phyloP scores from a whole-genome alignment of 106 monocot species.

The Cymbidium sinense region DNA sequence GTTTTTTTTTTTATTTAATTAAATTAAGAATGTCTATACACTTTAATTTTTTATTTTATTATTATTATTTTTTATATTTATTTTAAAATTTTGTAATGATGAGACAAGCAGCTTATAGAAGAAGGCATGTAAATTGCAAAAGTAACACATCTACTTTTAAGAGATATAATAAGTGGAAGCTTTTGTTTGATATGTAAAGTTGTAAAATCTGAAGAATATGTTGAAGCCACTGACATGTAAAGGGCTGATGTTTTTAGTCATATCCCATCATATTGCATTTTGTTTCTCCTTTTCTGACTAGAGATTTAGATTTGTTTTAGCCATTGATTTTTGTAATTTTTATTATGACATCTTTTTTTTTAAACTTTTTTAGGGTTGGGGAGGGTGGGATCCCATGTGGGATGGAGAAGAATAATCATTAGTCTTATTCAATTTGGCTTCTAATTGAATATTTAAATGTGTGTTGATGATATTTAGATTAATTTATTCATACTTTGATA shows the following conservation, averaged over 20 bases:
- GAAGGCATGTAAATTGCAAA: not conserved
- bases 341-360: not conserved
- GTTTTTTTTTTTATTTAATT: not conserved
- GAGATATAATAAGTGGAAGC: slow-evolving; percentile 5
- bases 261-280: not conserved
- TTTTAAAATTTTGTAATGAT: not conserved
- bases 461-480: too few relatives aligned
- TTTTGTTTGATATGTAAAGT: slow-evolving; percentile 6
- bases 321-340: not conserved
- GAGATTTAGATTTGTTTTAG: not conserved
- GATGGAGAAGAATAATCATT: not conserved
- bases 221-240: slow-evolving; percentile 6
- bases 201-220: not conserved
- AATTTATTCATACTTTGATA: not conserved
- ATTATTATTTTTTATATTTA: not conserved
- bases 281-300: not conserved
- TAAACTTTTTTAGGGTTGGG: not conserved
- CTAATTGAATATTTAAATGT: not conserved
- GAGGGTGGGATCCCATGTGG: not conserved
- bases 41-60: not conserved
- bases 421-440: not conserved
- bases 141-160: not conserved
- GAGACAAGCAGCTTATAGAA: not conserved
- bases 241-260: not conserved
- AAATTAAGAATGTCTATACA: too few relatives aligned